phyloP scores from a whole-genome alignment of 1,284 basidiomycete genomes.

The Pseudomicrostroma phylloplanum region DNA sequence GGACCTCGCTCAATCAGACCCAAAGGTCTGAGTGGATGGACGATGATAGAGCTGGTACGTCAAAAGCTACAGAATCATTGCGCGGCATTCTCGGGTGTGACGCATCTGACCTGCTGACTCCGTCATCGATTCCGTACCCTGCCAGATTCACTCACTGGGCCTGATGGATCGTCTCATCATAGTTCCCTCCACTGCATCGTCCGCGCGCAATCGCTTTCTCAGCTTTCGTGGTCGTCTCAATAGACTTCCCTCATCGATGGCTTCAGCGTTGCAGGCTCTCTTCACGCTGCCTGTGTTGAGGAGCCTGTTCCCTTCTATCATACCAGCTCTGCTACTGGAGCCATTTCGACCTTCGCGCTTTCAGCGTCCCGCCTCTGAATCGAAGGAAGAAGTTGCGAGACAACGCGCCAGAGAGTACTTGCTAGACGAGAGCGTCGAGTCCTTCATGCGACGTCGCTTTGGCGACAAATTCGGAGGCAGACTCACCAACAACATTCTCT shows the following conservation, averaged over 20 bases:
- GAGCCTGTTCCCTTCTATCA: slow-evolving; percentile 14
- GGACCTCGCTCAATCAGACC: slow-evolving; percentile 45
- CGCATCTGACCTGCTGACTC: slow-evolving; percentile 54
- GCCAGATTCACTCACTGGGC: slow-evolving; percentile 60
- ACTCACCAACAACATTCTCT: slow-evolving; percentile 57
- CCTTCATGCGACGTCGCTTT: slow-evolving; percentile 71
- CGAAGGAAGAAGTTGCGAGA: slow-evolving; percentile 41
- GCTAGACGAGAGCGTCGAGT: slow-evolving; percentile 73
- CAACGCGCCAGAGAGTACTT: slow-evolving; percentile 19
- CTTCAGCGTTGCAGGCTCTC: slow-evolving; percentile 47
- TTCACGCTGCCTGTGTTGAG: slow-evolving; percentile 38
- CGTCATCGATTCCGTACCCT: too few species aligned
- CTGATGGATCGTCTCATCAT: slow-evolving; percentile 61
- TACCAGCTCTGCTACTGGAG: slow-evolving; percentile 55
- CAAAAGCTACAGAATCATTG: slow-evolving; percentile 40
- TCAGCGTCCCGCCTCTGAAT: slow-evolving; percentile 51
- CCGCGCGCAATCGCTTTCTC: slow-evolving; percentile 69
- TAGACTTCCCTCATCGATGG: slow-evolving; percentile 55
- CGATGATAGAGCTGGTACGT: slow-evolving; percentile 64
- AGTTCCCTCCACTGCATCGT: slow-evolving; percentile 62
- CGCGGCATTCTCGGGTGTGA: slow-evolving; percentile 8
- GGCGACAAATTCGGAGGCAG: slow-evolving; percentile 66
- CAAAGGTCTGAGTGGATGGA: slow-evolving; percentile 31
- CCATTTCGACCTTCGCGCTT: slow-evolving; percentile 53
- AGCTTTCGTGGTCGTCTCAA: slow-evolving; percentile 60